A percentile compares a stretch with the other conserved stretches of the same genome.
Conservation (phyloP, 176 grass and related monocot species). For the Zea mays region Zm-B73-REFERENCE-NAM-5.0 NC_050103.1:178118001-178118500, state of each 20-base stretch:
- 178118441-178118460: slow-evolving; percentile 40
- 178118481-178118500: slow-evolving; percentile 30
- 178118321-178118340: not conserved
- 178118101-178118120: slow-evolving; percentile 44
- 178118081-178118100: slow-evolving; percentile 32
- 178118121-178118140: slow-evolving; percentile 4
- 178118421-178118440: not conserved
- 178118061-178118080: slow-evolving; percentile 48
- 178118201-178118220: not conserved
- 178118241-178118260: slow-evolving; percentile 38
- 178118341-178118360: slow-evolving; percentile 55
- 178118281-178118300: slow-evolving; percentile 32
- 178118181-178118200: not conserved
- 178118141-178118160: not conserved
- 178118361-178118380: slow-evolving; percentile 52
- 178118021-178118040: slow-evolving; percentile 23
- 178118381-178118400: slow-evolving; percentile 32
- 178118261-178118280: slow-evolving; percentile 50
- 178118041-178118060: slow-evolving; percentile 36
- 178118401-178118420: not conserved
- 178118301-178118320: not conserved
- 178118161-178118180: not conserved
- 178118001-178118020: slow-evolving; percentile 26
- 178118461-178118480: slow-evolving; percentile 14
- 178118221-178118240: slow-evolving; percentile 28